Base-by-base conservation (phyloP, 2,329 filamentous ascomycete species). In the Exophiala xenobiotica region DNA sequence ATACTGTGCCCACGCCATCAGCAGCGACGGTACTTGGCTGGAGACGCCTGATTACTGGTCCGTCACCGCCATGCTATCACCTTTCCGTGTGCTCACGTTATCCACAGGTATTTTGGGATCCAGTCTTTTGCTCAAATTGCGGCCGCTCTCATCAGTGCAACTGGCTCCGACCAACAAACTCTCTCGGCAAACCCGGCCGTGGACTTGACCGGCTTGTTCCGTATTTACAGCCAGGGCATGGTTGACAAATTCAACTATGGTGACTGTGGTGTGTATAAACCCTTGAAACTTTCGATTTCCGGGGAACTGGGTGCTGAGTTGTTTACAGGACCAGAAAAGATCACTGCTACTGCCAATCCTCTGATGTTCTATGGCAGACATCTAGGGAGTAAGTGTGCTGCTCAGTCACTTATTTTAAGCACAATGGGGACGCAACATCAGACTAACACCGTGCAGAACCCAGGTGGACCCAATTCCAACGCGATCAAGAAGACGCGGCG, bases 11-110 rank as follows among this genome's bases (percentile, higher is more conserved):
- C 43, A 46, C 8, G 43, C 43, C 29, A 37, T 46, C 29, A 46
- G 43, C 16, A 46, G 43, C 26, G 43, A 46, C 43, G 43, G 43
- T 4, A 20, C 43, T 7, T 46, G 43, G 43, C 43, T 46, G 43
- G 43, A 46, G 27, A 46, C 43, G 29, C 43, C 43, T 33, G 43
- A 46, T 46, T 46, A 46, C 43, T 46, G 43, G 43, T 46, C 18
- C 3, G 41, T 44, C 23, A 43, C 18, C 40, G 19, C 14, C 19
- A 24, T 27, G 40, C 19, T 26, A 27, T 27, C 41, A 18, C 22
- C 23, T 24, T 31, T 29, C 18, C 41, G 11, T 27, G 23, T 16
- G n/a, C 41, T 44, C 41, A 44, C 41, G 3, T 44, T 6, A 44
- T 44, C 41, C 6, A 44, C 41, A 44, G 41, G 41, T 44, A 46